These are phyloP conservation scores for Botryotinia globosa DNA, from an alignment of 2,329 filamentous ascomycete species.

Conservation along the genomic window DNA sequence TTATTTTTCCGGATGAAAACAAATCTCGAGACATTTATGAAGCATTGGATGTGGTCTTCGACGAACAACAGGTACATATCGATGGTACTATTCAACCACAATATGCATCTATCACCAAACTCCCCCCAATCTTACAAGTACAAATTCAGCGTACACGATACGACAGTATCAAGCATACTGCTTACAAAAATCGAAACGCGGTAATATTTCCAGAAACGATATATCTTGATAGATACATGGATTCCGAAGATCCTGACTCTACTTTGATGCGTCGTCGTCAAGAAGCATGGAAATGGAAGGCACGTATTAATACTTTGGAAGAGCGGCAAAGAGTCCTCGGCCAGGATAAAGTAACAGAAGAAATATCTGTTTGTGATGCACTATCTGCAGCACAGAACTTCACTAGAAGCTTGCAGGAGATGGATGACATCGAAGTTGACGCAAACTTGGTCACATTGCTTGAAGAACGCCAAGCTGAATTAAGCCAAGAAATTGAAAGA, in stretches of 20 bases:
- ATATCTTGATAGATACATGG: slow-evolving; percentile 86
- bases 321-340: slow-evolving; percentile 35
- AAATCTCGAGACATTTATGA: slow-evolving; percentile 68
- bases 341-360: slow-evolving; percentile 22
- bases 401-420: slow-evolving; percentile 45
- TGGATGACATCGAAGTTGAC: slow-evolving; percentile 45
- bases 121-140: slow-evolving; percentile 84
- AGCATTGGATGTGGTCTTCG: slow-evolving; percentile 82
- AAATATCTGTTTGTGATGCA: slow-evolving; percentile 35
- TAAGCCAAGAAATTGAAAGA: slow-evolving; percentile 46
- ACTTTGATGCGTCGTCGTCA: slow-evolving; percentile 62
- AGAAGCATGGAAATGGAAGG: slow-evolving; percentile 72
- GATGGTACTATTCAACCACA: slow-evolving; percentile 57
- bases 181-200: slow-evolving; percentile 72
- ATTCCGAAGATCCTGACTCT: slow-evolving; percentile 55
- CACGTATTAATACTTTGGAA: slow-evolving; percentile 56
- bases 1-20: slow-evolving; percentile 54
- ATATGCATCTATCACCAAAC: slow-evolving; percentile 69
- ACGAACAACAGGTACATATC: slow-evolving; percentile 70
- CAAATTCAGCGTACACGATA: slow-evolving; percentile 82
- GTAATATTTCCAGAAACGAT: slow-evolving; percentile 77
- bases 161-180: slow-evolving; percentile 56
- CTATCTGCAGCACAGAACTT: slow-evolving; percentile 40
- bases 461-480: slow-evolving; percentile 44
- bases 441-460: slow-evolving; percentile 43